These are phyloP conservation scores for Acaromyces ingoldii DNA, from an alignment of 1,284 basidiomycete genomes.

Conservation along the genomic window DNA sequence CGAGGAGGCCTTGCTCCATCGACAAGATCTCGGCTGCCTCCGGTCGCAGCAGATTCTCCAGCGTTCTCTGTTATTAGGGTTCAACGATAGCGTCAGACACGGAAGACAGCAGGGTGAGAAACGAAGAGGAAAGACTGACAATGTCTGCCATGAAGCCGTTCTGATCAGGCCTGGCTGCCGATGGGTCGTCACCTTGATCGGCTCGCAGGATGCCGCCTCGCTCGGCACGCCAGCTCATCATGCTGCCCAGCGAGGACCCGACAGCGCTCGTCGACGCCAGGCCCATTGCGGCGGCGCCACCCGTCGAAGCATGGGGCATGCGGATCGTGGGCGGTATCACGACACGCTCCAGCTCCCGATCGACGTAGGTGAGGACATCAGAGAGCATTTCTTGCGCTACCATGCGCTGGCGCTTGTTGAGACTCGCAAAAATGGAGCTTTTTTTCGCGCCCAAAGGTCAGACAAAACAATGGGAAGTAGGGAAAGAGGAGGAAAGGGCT, in stretches of 20 bases:
- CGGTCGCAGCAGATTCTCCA: neutral
- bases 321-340: neutral
- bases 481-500: too few species aligned
- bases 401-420: neutral
- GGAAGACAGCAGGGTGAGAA: too few species aligned
- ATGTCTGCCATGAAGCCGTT: conserved; percentile 1
- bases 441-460: too few species aligned
- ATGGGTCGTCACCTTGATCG: neutral
- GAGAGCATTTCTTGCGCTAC: neutral
- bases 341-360: neutral
- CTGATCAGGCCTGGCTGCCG: neutral
- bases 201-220: neutral
- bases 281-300: neutral
- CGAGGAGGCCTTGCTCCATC: neutral
- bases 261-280: neutral
- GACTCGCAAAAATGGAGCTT: neutral
- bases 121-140: too few species aligned
- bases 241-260: neutral
- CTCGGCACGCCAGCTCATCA: conserved; percentile 3
- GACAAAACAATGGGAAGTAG: too few species aligned
- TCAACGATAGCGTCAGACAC: too few species aligned
- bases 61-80: too few species aligned
- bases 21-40: neutral
- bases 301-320: neutral
- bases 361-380: neutral